Base-by-base conservation (phyloP, 345 rosid genomes). In the Nephelium lappaceum region DNA sequence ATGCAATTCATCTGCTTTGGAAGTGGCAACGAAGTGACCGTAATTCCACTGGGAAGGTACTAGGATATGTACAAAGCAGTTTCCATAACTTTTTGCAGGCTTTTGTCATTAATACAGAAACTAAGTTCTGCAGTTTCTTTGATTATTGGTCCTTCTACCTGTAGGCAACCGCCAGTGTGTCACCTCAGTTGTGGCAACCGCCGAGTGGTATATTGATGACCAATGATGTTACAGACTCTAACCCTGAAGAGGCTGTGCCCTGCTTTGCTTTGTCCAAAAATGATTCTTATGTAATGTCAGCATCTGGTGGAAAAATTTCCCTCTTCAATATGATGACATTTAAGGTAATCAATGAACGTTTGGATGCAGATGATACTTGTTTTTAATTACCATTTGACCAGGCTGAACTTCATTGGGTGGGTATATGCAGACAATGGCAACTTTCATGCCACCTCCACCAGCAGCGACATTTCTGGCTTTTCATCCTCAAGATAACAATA, bases 11-110 rank as follows among this genome's bases (percentile, higher is more conserved):
- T 84, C 88, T 95, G 73, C 88, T 95, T 21, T 95, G 99, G 99
- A 95, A 93, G 81, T 95, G 99, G 99, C 99, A 92, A 78, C 93
- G 98, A 82, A 93, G 80, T 72, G 99, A 95, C 15, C 96, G 96
- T 8, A 91, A 91, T 84, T 66, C 93, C n/a, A 85, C 81, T 77
- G 98, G 96, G 80, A 95, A 95, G 97, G 99, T 91, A 87, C 77
- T 60, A 72, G 27, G 49, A 79, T 66, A 67, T 53, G 21, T 75
- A 27, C 38, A 55, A 47, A 79, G 36, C n/a, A 25, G 64, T 51
- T 77, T 77, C 31, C 31, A 27, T 72, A 10, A 18, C n/a, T 27
- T 41, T 45, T 11, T 0, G 27, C 31, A 12, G 41, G 64, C 78
- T 76, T 49, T 31, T 41, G 8, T 8, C 23, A 15, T 23, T 42